Evolutionary conservation across 2,329 filamentous ascomycete species (phyloP), one percentile per base, ranked within the genome.

Genomic region (Aspergillus fijiensis): DNA sequence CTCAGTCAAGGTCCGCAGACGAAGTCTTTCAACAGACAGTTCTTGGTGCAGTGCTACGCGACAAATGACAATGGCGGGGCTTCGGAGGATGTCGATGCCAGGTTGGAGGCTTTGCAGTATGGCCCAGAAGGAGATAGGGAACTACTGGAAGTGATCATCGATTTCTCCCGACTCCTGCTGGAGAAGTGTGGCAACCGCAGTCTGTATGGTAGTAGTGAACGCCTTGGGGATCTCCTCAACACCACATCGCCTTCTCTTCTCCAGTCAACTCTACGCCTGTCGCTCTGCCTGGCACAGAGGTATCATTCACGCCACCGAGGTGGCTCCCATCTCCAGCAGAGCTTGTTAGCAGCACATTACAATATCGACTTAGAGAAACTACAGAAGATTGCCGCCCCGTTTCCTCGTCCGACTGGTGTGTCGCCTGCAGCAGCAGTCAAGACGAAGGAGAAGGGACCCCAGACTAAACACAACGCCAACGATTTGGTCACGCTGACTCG

Each of bases 141-240:
- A 70, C 82, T 99, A 63, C 80, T 98, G 58, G 89, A 96, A 73
- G 83, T 86, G 31, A 84, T 98, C 57, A 81, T 99, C 61, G 83
- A 86, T 67, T 99, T 99, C 76, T 96, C 93, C 23, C 87, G 89
- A 62, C 85, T 96, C 75, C 82, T 99, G 31, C 80, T 98, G 55
- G 92, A 98, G 74, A 95, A 96, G 73, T 99, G 95, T 76, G 95
- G 94, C 61, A 99, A 99, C 73, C 85, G 96, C 67, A 97, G 93
- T 79, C 88, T 99, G 69, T 99, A 98, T 75, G 91, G 89, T 62
- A 99, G 95, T 80, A 98, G 94, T 74, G 84, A 89, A 66, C 91
- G 96, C 69, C 81, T 99, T 62, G 95, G 94, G 73, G 89, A 93
- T 72, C 84, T 99, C 47, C 85, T 99, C 60, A 91, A 97, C 76